Base-by-base conservation (phyloP, 495 filamentous ascomycete species). In the Parmelia sp. region DNA sequence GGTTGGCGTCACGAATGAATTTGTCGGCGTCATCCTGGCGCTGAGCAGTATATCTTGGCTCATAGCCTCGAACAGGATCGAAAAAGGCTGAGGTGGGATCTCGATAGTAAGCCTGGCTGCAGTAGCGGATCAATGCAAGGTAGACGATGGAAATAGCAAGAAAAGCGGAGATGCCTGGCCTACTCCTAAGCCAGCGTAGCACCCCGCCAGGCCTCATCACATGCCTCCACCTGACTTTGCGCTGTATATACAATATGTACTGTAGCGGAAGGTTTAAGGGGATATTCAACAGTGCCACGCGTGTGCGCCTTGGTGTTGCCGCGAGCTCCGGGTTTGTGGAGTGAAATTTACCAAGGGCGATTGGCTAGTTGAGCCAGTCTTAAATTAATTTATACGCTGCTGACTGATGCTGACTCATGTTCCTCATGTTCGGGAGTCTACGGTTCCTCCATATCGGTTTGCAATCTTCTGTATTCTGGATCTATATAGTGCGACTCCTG, bases 21-120 rank as follows among this genome's bases (percentile, higher is more conserved):
- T 67, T 64, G 23, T 69, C 67, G 21, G 76, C 77, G 63, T 79
- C 68, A 19, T 70, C 65, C 60, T 77, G 72, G 29, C 79, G 73
- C 39, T 67, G 35, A 14, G 73, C 57, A 36, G 76, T 78, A 67
- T 81, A 80, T 55, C 68, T 61, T 27, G 69, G 71, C 45, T 76
- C 70, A 66, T 77, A 81, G 17, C 74, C 77, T 51, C 71, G 65
- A 33, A 66, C 42, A 33, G 73, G 72, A 56, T 76, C 68, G 65
- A 81, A 81, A 62, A 79, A 79, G 33, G 72, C 67, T 11, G 77
- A 79, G 57, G 76, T 76, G 4, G 77, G 77, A 61, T 80, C 78
- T 33, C 75, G 76, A 70, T 68, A 75, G 63, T 69, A 75, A 47
- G 69, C 49, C 57, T 68, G 66, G 59, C 65, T 66, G 59, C 69